These are phyloP conservation scores for Parathielavia appendiculata DNA, from an alignment of 495 filamentous ascomycete genomes.

Conservation along the genomic window DNA sequence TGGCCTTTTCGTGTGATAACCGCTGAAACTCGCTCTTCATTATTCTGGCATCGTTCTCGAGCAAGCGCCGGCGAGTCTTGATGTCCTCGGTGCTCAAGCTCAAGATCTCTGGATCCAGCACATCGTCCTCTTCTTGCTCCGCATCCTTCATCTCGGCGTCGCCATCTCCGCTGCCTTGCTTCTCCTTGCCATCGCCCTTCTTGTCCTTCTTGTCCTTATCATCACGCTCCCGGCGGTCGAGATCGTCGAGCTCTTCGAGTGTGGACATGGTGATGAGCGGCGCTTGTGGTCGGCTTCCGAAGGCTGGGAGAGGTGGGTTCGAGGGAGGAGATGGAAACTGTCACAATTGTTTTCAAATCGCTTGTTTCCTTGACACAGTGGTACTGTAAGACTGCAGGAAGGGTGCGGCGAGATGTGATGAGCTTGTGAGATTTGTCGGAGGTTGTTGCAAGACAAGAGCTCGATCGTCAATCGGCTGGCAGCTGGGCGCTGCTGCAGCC, in stretches of 20 bases:
- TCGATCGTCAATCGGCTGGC: slow-evolving; percentile 23
- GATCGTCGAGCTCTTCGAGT: slow-evolving; percentile 41
- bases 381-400: neutral
- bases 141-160: slow-evolving; percentile 90
- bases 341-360: neutral
- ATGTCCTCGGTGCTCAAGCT: slow-evolving; percentile 90
- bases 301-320: neutral
- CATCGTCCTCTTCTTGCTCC: slow-evolving; percentile 66
- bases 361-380: neutral
- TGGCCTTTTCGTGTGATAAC: slow-evolving; percentile 86
- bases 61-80: slow-evolving; percentile 72
- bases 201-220: slow-evolving; percentile 67
- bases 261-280: slow-evolving; percentile 32
- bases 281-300: slow-evolving; percentile 3
- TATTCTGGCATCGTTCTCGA: slow-evolving; percentile 96
- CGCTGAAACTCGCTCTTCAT: slow-evolving; percentile 97
- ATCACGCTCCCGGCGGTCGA: slow-evolving; percentile 68
- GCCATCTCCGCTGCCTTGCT: slow-evolving; percentile 59
- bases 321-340: neutral
- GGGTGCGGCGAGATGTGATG: slow-evolving; percentile 17
- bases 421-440: slow-evolving; percentile 17
- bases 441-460: slow-evolving; percentile 25
- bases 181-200: slow-evolving; percentile 65
- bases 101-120: slow-evolving; percentile 86
- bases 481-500: slow-evolving; percentile 29